phyloP scores from a whole-genome alignment of 352 stramenopile genomes.

The Phytophthora agathidicida region DNA sequence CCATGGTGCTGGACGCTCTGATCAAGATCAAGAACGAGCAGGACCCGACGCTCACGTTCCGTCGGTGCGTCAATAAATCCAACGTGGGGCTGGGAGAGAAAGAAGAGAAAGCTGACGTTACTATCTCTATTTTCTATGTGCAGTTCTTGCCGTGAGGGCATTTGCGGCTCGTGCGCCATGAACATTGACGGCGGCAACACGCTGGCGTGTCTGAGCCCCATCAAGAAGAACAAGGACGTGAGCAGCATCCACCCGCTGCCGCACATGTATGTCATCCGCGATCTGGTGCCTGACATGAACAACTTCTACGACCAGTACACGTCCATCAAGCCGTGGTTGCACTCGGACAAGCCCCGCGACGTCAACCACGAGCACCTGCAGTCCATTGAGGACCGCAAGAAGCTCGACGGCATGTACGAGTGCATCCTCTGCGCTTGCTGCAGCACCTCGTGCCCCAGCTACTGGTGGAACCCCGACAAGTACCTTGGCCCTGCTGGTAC shows the following conservation, averaged over 20 bases:
- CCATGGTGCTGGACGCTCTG: slow-evolving; percentile 99
- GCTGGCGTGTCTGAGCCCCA: slow-evolving; percentile 97
- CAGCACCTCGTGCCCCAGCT: slow-evolving; percentile 98
- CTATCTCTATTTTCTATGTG: slow-evolving; percentile 10
- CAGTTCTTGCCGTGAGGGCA: slow-evolving; percentile 98
- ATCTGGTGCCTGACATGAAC: slow-evolving; percentile 99
- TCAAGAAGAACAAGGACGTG: slow-evolving; percentile 94
- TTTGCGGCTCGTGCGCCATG: slow-evolving; percentile 99
- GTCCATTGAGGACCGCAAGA: slow-evolving; percentile 97
- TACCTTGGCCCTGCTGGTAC: slow-evolving; percentile 91
- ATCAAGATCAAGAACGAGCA: slow-evolving; percentile 99
- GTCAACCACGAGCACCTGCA: slow-evolving; percentile 89
- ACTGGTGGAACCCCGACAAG: slow-evolving; percentile 99
- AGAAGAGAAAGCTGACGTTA: neutral
- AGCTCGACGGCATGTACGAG: slow-evolving; percentile 99
- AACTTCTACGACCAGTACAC: slow-evolving; percentile 99
- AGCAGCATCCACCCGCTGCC: slow-evolving; percentile 99
- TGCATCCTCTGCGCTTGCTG: slow-evolving; percentile 99
- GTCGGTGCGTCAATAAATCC: slow-evolving; percentile 58
- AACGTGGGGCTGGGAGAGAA: neutral
- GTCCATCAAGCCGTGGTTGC: slow-evolving; percentile 99
- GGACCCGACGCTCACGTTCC: slow-evolving; percentile 98
- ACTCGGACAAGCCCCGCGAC: slow-evolving; percentile 91
- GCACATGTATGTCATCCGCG: slow-evolving; percentile 99
- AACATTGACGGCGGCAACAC: slow-evolving; percentile 99